Base-by-base conservation (phyloP, 2,329 filamentous ascomycete genomes). In the Aspergillus nomiae region DNA sequence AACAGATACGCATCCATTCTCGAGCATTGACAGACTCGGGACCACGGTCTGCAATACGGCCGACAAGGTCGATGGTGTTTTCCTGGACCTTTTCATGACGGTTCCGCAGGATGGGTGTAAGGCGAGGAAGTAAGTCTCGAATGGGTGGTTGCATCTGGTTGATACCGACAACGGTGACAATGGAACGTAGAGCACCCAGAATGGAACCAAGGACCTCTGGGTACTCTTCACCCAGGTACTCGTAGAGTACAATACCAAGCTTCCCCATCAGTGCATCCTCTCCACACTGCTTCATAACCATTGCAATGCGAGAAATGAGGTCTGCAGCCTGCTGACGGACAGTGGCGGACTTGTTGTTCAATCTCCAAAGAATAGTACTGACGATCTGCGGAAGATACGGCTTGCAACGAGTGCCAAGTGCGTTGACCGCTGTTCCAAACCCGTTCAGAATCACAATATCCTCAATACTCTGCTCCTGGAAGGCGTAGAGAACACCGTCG, bases 1-100 rank as follows among this genome's bases (percentile, higher is more conserved):
- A 99, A 82, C 95, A 99, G 77, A 99, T 99, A 76, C 95, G 90
- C 96, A 99, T 99, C 95, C 95, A 99, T 80, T 99, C 95, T 73
- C 95, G 88, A 16, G 95, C 94, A 75, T 97, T 97, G 76, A 99
- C 95, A 67, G 91, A 94, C 79, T 99, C 95, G 1, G 95, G 94
- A 1, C 95, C 96, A 69, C 95, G 91, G 79, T 99, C 95, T 19
- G 96, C 95, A 71, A 99, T 98, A 84, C 95, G 94, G 61, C 95
- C 95, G 24, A 99, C 95, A 2, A 99, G 86, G 77, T 99, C 95
- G 71, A 99, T 98, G 0, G 95, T 98, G 79, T 99, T 99, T 74
- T 99, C 95, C 77, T 99, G 95, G 50, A 99, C 96, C 80, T 99
- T 99, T 76, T 99, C 95, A 81, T 99, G 95, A 67, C 95, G 91